Evolutionary conservation across 73 alveolate species (phyloP).

Genomic region (Urostyla sp.): DNA sequence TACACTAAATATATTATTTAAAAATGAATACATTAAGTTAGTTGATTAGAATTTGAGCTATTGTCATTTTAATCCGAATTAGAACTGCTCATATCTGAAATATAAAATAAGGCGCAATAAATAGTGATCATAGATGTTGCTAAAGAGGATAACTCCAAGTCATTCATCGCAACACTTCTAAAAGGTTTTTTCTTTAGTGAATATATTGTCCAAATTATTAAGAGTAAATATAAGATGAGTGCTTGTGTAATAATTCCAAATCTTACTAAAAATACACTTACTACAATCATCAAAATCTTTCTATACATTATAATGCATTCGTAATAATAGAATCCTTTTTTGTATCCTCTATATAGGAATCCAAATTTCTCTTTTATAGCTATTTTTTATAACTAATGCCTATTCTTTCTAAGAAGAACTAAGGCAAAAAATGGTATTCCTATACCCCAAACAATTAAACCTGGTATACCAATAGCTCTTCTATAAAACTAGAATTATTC

Average conservation of each 20-base stretch:
- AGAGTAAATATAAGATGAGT: neutral
- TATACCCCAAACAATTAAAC: constrained; percentile 9
- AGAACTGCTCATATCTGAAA: constrained; percentile 57
- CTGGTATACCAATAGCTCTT: neutral
- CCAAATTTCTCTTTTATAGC: constrained; percentile 53
- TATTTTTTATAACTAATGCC: neutral
- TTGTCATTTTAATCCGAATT: no score
- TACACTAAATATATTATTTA: no score
- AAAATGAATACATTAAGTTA: constrained; percentile 2
- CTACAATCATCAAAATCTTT: constrained; percentile 38
- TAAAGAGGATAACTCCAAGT: constrained; percentile 38
- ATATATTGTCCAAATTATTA: constrained; percentile 11
- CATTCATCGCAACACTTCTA: constrained; percentile 15
- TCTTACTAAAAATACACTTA: constrained; percentile 31
- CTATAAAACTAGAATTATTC: no score
- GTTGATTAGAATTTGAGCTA: no score
- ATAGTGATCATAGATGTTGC: constrained; percentile 38
- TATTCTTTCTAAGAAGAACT: neutral
- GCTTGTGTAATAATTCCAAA: constrained; percentile 24
- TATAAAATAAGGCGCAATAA: constrained; percentile 59
- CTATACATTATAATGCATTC: constrained; percentile 67
- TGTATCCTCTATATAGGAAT: constrained; percentile 57
- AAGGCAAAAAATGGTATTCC: constrained; percentile 22
- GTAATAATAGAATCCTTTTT: constrained; percentile 48
- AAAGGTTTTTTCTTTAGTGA: constrained; percentile 43